A percentile compares a stretch with the other conserved stretches of the same genome.
These are phyloP conservation scores for Zanthoxylum bungeanum DNA, from an alignment of 345 rosid species.

Conservation along the genomic window DNA sequence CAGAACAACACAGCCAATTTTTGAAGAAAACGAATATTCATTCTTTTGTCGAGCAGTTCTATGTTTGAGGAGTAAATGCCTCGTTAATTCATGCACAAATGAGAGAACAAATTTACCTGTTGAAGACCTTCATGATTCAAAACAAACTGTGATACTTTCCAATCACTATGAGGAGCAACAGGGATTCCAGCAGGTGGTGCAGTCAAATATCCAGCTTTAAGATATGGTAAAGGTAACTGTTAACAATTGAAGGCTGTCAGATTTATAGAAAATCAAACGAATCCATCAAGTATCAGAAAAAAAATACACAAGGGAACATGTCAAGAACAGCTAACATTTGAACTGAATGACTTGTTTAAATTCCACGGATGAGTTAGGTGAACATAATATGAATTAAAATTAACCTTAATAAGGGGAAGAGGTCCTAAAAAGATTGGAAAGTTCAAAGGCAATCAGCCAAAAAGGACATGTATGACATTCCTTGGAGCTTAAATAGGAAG, in stretches of 20 bases:
- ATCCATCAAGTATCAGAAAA: not conserved
- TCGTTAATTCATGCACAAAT: not conserved
- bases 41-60: not conserved
- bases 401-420: not conserved
- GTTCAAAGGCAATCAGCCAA: not conserved
- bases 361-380: not conserved
- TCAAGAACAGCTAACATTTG: not conserved
- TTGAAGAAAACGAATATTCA: not conserved
- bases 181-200: constrained; percentile 76
- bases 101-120: constrained; percentile 46
- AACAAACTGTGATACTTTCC: constrained; percentile 75
- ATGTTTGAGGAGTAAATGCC: not conserved
- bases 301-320: not conserved
- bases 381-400: not conserved
- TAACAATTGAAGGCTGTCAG: constrained; percentile 22
- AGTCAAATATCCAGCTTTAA: constrained; percentile 76
- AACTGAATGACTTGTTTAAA: not conserved
- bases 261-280: not conserved
- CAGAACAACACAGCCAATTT: not conserved
- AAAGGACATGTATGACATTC: not conserved
- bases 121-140: constrained; percentile 85
- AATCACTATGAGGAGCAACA: constrained; percentile 88
- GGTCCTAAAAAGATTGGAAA: not conserved
- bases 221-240: constrained; percentile 87
- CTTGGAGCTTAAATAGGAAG: no score